Conservation (phyloP, 108 stramenopile genomes). For the Conticribra guillardii region DNA sequence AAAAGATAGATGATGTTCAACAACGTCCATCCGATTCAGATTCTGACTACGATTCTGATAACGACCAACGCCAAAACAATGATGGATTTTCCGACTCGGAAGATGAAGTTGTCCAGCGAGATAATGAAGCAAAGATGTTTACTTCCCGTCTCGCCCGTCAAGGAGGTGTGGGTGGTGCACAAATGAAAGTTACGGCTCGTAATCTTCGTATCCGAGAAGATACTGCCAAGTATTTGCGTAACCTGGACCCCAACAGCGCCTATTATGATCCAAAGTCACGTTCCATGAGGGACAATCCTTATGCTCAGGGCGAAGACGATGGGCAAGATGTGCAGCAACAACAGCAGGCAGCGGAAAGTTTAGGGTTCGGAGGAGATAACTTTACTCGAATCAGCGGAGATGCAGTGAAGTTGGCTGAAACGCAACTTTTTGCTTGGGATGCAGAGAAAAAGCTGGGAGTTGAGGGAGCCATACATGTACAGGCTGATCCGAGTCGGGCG, state of each 20-base stretch:
- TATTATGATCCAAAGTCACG: constrained; percentile 96
- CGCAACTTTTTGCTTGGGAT: constrained; percentile 98
- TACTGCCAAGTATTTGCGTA: constrained; percentile 98
- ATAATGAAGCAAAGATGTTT: constrained; percentile 86
- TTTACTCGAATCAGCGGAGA: constrained; percentile 93
- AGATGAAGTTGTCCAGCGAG: constrained; percentile 83
- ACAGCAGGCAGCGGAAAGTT: constrained; percentile 55
- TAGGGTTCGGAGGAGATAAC: constrained; percentile 96
- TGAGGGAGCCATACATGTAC: constrained; percentile 84
- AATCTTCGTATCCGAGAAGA: constrained; percentile 99
- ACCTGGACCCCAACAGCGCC: constrained; percentile 93
- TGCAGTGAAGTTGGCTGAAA: constrained; percentile 87
- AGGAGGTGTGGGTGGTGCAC: constrained; percentile 97
- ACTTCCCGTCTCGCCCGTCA: constrained; percentile 95
- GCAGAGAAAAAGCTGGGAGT: constrained; percentile 72
- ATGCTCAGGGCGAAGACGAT: constrained; percentile 75
- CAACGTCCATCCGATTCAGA: constrained; percentile 81
- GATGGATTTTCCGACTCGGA: constrained; percentile 66
- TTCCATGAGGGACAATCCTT: constrained; percentile 98
- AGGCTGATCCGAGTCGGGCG: constrained; percentile 96
- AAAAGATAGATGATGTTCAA: constrained; percentile 27
- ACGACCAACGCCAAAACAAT: constrained; percentile 56
- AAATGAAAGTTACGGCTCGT: constrained; percentile 98
- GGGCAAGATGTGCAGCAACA: constrained; percentile 38
- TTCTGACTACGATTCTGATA: constrained; percentile 81